Evolutionary conservation across 2,329 filamentous ascomycete species (phyloP).

Genomic region (Delphinella strobiligena): DNA sequence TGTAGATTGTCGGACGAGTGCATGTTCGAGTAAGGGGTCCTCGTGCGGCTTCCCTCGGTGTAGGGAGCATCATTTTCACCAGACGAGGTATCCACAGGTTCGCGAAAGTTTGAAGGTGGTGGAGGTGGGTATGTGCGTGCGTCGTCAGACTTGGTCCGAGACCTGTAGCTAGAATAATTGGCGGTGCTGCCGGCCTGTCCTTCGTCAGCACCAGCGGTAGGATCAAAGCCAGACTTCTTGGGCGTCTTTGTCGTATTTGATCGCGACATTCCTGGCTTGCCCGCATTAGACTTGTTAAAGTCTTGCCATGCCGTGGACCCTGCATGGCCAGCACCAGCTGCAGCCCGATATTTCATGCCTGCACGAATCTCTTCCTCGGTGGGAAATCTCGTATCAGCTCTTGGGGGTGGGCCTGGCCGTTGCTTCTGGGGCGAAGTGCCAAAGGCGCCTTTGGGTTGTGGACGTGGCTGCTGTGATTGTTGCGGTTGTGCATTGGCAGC

Average conservation of each 20-base stretch:
- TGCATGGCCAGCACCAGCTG: slow-evolving; percentile 11
- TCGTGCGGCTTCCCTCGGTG: slow-evolving; percentile 35
- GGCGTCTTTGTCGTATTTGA: slow-evolving; percentile 31
- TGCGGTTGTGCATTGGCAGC: slow-evolving; percentile 6
- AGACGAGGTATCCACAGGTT: slow-evolving; percentile 10
- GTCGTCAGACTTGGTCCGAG: slow-evolving; percentile 6
- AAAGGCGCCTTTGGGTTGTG: slow-evolving; percentile 1
- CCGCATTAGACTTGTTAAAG: slow-evolving; percentile 16
- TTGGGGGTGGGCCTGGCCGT: slow-evolving; percentile 17
- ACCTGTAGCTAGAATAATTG: slow-evolving; percentile 7
- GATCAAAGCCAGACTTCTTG: slow-evolving; percentile 46
- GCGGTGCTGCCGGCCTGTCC: slow-evolving; percentile 41
- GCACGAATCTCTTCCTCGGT: slow-evolving; percentile 24
- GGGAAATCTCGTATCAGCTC: slow-evolving; percentile 22
- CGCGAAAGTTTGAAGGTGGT: slow-evolving; percentile 3
- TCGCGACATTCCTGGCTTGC: slow-evolving; percentile 23
- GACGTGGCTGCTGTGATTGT: slow-evolving; percentile 12
- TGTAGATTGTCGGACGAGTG: slow-evolving; percentile 37
- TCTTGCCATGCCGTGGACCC: slow-evolving; percentile 25
- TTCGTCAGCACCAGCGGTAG: slow-evolving; percentile 48
- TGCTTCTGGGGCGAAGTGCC: slow-evolving; percentile 12
- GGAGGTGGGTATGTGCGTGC: slow-evolving; percentile 5
- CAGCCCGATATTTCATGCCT: slow-evolving; percentile 20
- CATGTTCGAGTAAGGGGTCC: slow-evolving; percentile 46
- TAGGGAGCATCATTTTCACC: slow-evolving; percentile 29